Percentiles rank a stretch among this genome's conserved stretches.
These are phyloP conservation scores for Potentilla sterilis DNA, from an alignment of 306 rosid species.

Conservation along the genomic window DNA sequence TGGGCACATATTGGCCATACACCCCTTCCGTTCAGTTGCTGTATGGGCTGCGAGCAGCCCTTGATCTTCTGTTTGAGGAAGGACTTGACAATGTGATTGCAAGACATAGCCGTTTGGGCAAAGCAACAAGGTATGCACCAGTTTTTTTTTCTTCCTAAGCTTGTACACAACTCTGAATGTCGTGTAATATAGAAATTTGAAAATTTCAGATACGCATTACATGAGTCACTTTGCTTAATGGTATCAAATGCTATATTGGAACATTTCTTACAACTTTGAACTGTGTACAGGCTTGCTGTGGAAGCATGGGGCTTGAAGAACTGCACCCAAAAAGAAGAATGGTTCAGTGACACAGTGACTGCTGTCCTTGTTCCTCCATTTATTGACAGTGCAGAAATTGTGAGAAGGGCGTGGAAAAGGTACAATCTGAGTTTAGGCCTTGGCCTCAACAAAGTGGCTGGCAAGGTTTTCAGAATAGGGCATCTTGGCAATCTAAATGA, in stretches of 20 bases:
- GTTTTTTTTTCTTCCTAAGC: not conserved
- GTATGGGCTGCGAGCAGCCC: constrained; percentile 83
- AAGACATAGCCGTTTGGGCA: constrained; percentile 85
- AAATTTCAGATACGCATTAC: not conserved
- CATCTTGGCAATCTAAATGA: constrained; percentile 93
- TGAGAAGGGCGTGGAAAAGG: constrained; percentile 87
- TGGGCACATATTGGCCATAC: constrained; percentile 97
- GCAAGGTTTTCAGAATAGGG: constrained; percentile 98
- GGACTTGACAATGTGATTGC: constrained; percentile 88
- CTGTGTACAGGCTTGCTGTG: constrained; percentile 77
- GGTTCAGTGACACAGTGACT: constrained; percentile 93
- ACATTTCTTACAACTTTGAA: constrained; percentile 14
- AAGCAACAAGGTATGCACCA: constrained; percentile 68
- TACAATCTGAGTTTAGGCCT: constrained; percentile 95
- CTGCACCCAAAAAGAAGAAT: constrained; percentile 93
- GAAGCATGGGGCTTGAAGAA: constrained; percentile 99
- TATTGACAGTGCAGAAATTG: constrained; percentile 82
- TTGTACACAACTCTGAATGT: not conserved
- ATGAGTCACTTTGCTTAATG: not conserved
- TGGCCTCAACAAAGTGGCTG: constrained; percentile 94
- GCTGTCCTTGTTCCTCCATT: constrained; percentile 88
- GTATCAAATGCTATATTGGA: constrained; percentile 19
- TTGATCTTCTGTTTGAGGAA: constrained; percentile 89
- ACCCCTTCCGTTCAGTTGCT: constrained; percentile 92
- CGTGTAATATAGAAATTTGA: not conserved